Base-by-base conservation (phyloP, 352 stramenopile genomes). In the Phytophthora ramorum region DNA sequence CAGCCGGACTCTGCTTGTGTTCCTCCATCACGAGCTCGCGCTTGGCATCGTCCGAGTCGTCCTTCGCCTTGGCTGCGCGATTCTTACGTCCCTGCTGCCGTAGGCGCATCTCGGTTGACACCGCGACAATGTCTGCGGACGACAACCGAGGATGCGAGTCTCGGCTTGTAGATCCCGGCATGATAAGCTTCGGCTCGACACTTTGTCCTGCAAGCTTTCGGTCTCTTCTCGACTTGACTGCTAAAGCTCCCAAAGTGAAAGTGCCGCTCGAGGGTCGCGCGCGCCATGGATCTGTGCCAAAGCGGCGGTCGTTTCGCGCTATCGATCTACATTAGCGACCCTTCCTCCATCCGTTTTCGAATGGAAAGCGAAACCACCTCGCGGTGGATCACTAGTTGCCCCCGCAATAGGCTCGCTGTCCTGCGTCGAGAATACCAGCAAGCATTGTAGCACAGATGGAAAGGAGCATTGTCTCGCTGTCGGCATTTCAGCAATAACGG, bases 81-180 rank as follows among this genome's bases (percentile, higher is more conserved):
- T 90, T 94, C 55, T 78, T 84, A 20, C 72, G 69, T 12, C 71
- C 75, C 20, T 79, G 78, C 51, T 88, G 76, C 4, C 86, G 86
- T 44, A 92, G 82, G 30, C 86, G 80, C 63, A 94, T 73, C 70
- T 94, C 86, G 30, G 86, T 94, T 43, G 86, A 87, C 60, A 91
- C 86, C 20, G 86, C 86, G 58, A 94, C 86, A 60, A 94, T 94
- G 69, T 94, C 86, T 16, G 86, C 86, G 63, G 86, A 94, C 49
- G 86, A 94, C 30, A 92, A 70, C 51, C 81, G 75, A 58, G 83
- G 83, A 45, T 75, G 67, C 62, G 67, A 72, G 8, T 71, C 67
- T 63, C 63, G 62, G 40, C 20, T 68, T 40, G 55, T 64, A 32
- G 62, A 71, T 64, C 57, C 67, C n/a, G 62, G 43, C 67, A 75